A percentile compares a stretch with the other conserved stretches of the same genome.
Conservation (phyloP, 768 basidiomycete genomes). For the Mycena haematopus region DNA sequence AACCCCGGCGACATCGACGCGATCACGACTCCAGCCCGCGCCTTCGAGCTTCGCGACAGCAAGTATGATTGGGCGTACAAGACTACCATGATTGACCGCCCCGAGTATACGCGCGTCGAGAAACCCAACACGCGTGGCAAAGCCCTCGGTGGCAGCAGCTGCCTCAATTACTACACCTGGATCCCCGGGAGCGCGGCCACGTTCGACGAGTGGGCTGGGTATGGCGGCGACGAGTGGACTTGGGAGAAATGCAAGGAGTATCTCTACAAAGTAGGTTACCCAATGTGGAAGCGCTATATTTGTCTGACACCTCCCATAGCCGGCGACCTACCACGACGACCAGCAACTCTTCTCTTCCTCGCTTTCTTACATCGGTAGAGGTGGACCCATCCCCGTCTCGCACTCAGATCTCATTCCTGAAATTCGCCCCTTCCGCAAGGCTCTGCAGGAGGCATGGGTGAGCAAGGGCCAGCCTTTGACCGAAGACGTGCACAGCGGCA, state of each 20-base stretch:
- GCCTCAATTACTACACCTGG: constrained; percentile 28
- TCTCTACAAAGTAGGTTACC: constrained; percentile 19
- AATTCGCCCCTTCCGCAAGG: constrained; percentile 21
- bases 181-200: constrained; percentile 27
- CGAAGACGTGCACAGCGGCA: constrained; percentile 25
- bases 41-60: constrained; percentile 28
- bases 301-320: constrained; percentile 11
- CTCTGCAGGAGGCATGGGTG: constrained; percentile 22
- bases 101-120: constrained; percentile 26
- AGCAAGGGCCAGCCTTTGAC: constrained; percentile 22
- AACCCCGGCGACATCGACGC: constrained; percentile 26
- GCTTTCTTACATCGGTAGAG: constrained; percentile 25
- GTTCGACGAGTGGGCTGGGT: constrained; percentile 24
- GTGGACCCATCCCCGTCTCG: constrained; percentile 25
- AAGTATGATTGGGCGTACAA: constrained; percentile 27
- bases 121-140: constrained; percentile 29
- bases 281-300: neutral
- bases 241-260: constrained; percentile 25
- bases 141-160: constrained; percentile 25
- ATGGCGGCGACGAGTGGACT: constrained; percentile 20
- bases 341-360: constrained; percentile 20
- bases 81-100: constrained; percentile 27
- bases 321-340: constrained; percentile 28
- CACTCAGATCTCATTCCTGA: constrained; percentile 21
- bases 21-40: constrained; percentile 25